Evolutionary conservation across 169 alveolate genomes (phyloP).

Genomic region (Theileria orientalis): DNA sequence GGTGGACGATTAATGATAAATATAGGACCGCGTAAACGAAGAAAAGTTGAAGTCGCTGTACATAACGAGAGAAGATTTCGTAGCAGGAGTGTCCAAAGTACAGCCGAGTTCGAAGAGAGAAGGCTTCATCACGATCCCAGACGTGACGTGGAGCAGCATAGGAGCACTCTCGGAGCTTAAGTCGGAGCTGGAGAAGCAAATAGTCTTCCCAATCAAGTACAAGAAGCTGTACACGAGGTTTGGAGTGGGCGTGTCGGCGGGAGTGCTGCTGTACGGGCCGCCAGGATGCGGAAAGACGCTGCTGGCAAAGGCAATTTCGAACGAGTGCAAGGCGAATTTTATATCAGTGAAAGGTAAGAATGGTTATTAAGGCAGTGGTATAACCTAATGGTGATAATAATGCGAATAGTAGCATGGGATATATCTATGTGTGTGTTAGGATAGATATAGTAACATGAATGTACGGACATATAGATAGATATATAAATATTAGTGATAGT

Average conservation of each 20-base stretch:
- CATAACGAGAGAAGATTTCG: slow-evolving; percentile 83
- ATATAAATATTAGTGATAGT: too few relatives aligned
- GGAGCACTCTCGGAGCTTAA: slow-evolving; percentile 92
- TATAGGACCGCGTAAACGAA: not conserved
- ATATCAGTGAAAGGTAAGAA: slow-evolving; percentile 90
- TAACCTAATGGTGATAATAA: too few relatives aligned
- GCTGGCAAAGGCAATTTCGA: slow-evolving; percentile 96
- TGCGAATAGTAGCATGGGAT: not conserved
- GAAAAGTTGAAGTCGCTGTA: not conserved
- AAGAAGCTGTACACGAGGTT: slow-evolving; percentile 87
- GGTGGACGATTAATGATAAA: not conserved
- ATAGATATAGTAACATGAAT: not conserved
- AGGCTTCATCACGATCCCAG: slow-evolving; percentile 95
- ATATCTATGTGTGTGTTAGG: not conserved
- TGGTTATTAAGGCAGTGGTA: not conserved
- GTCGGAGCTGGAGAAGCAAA: slow-evolving; percentile 86
- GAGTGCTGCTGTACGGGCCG: slow-evolving; percentile 97
- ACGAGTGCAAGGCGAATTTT: slow-evolving; percentile 94
- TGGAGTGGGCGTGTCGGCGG: slow-evolving; percentile 92
- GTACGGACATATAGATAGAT: too few relatives aligned
- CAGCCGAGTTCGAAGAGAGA: slow-evolving; percentile 93
- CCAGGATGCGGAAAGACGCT: slow-evolving; percentile 98
- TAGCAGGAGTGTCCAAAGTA: slow-evolving; percentile 80
- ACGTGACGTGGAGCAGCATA: slow-evolving; percentile 92
- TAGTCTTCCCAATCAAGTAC: slow-evolving; percentile 90